These are phyloP conservation scores for Ceratonia siliqua DNA, from an alignment of 306 rosid genomes.

Conservation along the genomic window DNA sequence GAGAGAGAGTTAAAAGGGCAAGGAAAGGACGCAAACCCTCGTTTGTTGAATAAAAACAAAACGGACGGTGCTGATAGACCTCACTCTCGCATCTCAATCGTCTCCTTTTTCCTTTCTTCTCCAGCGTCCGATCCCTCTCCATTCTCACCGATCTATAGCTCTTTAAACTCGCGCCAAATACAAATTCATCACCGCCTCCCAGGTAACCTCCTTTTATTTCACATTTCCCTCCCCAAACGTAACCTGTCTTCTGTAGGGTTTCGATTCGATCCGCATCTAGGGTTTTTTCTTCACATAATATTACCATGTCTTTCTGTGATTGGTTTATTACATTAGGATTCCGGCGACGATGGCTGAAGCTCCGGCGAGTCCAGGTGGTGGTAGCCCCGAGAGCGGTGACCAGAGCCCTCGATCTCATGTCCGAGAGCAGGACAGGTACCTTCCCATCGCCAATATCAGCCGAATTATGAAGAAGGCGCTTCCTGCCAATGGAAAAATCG, in stretches of 20 bases:
- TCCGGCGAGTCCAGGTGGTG: slow-evolving; percentile 78
- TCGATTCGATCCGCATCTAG: slow-evolving; percentile 23
- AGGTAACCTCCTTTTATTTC: slow-evolving; percentile 13
- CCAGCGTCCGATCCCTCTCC: slow-evolving; percentile 84
- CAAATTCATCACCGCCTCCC: slow-evolving; percentile 23
- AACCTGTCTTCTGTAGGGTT: neutral
- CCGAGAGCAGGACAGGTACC: slow-evolving; percentile 80
- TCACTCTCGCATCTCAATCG: slow-evolving; percentile 64
- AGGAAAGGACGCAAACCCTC: neutral
- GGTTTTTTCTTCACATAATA: slow-evolving; percentile 31
- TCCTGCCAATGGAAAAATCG: slow-evolving; percentile 84
- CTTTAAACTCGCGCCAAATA: slow-evolving; percentile 61
- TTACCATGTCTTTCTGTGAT: slow-evolving; percentile 32
- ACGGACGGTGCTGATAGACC: slow-evolving; percentile 87
- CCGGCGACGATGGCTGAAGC: slow-evolving; percentile 60
- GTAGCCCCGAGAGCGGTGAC: slow-evolving; percentile 79
- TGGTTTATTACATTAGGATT: slow-evolving; percentile 45
- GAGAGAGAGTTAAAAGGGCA: neutral
- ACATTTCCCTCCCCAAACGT: neutral
- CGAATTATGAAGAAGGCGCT: slow-evolving; percentile 92
- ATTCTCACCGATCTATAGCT: slow-evolving; percentile 43
- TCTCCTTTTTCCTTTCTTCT: slow-evolving; percentile 68
- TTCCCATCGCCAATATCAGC: slow-evolving; percentile 83
- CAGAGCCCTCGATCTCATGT: slow-evolving; percentile 76
- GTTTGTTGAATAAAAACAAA: slow-evolving; percentile 24